These are phyloP conservation scores for Hypomontagnella submonticulosa DNA, from an alignment of 495 filamentous ascomycete genomes.

Conservation along the genomic window DNA sequence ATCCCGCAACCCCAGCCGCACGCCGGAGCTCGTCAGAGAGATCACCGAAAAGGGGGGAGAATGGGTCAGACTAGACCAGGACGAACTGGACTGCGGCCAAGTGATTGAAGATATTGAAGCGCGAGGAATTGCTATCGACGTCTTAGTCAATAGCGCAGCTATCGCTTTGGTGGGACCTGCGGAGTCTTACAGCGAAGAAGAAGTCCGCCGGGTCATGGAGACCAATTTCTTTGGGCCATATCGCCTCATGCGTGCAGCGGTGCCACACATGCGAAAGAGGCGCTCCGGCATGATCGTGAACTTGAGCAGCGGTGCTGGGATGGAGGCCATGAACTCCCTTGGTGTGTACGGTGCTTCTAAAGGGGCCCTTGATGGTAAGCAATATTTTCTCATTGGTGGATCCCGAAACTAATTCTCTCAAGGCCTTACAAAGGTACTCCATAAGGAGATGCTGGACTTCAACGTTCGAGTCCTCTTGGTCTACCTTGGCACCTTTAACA, in stretches of 20 bases:
- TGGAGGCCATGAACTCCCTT: constrained; percentile 51
- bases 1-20: constrained; percentile 54
- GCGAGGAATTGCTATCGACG: constrained; percentile 54
- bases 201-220: constrained; percentile 56
- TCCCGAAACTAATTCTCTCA: background rate
- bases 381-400: background rate
- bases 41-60: constrained; percentile 50
- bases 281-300: constrained; percentile 57
- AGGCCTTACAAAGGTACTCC: constrained; percentile 49
- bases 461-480: constrained; percentile 52
- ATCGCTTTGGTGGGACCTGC: constrained; percentile 54
- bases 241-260: constrained; percentile 55
- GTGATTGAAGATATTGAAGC: constrained; percentile 52
- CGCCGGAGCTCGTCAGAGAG: constrained; percentile 54
- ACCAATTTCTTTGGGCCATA: constrained; percentile 65
- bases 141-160: constrained; percentile 66
- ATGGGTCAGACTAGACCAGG: constrained; percentile 54
- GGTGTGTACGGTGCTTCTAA: constrained; percentile 59
- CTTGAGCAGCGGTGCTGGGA: constrained; percentile 55
- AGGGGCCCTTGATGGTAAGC: constrained; percentile 56
- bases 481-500: constrained; percentile 56
- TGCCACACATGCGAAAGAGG: constrained; percentile 59
- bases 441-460: constrained; percentile 57
- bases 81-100: constrained; percentile 56
- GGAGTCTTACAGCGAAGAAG: constrained; percentile 56